Percentiles rank a stretch among this genome's conserved stretches.
phyloP scores from a whole-genome alignment of 306 rosid species.

The Pyrus betulifolia region DNA sequence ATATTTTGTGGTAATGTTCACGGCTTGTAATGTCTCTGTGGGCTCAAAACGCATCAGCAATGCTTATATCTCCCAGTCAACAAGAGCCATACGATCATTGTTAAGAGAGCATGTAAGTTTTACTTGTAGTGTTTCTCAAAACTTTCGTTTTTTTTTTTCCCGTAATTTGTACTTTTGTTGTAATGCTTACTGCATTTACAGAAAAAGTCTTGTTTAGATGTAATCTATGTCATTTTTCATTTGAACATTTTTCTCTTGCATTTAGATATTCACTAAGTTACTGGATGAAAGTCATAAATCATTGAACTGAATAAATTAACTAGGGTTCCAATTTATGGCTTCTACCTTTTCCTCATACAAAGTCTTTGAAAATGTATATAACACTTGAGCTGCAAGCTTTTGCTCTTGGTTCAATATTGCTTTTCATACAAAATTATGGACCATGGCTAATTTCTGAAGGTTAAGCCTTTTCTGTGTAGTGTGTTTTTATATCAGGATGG shows the following conservation, averaged over 20 bases:
- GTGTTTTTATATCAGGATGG: not conserved
- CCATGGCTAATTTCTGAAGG: not conserved
- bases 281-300: not conserved
- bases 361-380: not conserved
- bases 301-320: not conserved
- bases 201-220: not conserved
- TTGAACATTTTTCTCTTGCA: not conserved
- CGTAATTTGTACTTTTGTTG: not conserved
- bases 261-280: not conserved
- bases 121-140: not conserved
- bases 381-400: not conserved
- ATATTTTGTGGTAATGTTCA: constrained; percentile 87
- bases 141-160: not conserved
- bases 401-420: not conserved
- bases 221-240: not conserved
- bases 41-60: constrained; percentile 44
- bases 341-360: not conserved
- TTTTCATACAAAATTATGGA: not conserved
- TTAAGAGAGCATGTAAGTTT: constrained; percentile 70
- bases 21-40: constrained; percentile 42
- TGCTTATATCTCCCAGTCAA: constrained; percentile 79
- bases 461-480: not conserved
- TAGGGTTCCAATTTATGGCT: not conserved
- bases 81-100: constrained; percentile 69
- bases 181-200: not conserved